Conservation (phyloP, 441 rosid genomes). For the Brassica hybrid region DNA sequence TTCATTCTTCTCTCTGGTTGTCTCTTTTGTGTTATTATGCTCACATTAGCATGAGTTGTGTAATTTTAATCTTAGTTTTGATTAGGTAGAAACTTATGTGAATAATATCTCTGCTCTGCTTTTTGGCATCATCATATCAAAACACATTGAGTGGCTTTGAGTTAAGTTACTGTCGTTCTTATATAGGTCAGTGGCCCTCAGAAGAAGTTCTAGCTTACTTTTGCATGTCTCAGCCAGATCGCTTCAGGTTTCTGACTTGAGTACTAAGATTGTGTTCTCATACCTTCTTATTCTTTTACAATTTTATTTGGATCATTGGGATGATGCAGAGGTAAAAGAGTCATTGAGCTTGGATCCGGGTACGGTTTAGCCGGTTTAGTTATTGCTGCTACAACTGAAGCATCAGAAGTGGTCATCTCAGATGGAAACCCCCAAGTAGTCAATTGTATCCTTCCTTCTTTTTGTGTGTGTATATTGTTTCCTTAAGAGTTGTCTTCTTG, state of each 20-base stretch:
- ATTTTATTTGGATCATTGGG: conserved; percentile 11
- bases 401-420: conserved; percentile 76
- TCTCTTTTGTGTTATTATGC: no score
- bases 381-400: conserved; percentile 82
- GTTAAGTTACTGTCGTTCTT: conserved; percentile 31
- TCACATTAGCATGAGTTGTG: no score
- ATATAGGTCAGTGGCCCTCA: conserved; percentile 93
- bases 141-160: conserved; percentile 4
- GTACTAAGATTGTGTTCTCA: no score
- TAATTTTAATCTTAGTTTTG: background rate
- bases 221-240: conserved; percentile 67
- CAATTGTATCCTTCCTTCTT: conserved; percentile 76
- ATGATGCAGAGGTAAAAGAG: conserved; percentile 81
- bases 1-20: no score
- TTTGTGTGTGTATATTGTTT: conserved; percentile 14
- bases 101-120: background rate
- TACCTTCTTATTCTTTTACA: conserved; percentile 15
- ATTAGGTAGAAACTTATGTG: conserved; percentile 1
- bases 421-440: conserved; percentile 96
- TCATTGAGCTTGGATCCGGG: conserved; percentile 93
- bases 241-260: conserved; percentile 82
- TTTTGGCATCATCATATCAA: background rate
- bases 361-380: conserved; percentile 89
- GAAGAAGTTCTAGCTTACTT: conserved; percentile 89
- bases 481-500: conserved; percentile 14